Base-by-base conservation (phyloP, 257 asterid species). In the Jasminum sambac region DNA sequence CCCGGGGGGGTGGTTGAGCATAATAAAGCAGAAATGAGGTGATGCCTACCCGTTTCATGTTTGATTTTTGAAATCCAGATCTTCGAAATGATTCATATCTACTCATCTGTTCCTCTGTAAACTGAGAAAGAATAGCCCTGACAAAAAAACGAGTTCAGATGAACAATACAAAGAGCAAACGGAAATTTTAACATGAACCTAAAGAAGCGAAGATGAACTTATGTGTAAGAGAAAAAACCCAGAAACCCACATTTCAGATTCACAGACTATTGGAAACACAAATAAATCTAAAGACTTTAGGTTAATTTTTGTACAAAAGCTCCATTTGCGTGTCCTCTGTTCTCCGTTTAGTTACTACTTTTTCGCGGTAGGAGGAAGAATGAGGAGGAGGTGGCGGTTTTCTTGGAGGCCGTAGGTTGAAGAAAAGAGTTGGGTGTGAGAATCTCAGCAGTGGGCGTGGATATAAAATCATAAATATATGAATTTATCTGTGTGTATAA, bases 81-180 rank as follows among this genome's bases (percentile, higher is more conserved):
- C 98, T 84, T 75, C 97, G 79, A 80, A 89, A 87, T 21, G 90
- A 94, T 74, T 93, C 97, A 67, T 93, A 90, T 75, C 98, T 83
- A 79, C 89, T 89, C 96, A 89, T 91, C 77, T 89, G 96, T 65
- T 84, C 97, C 79, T 71, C 94, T 0, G 99, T 88, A 74, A 89
- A 95, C 62, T 84, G 96, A 57, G 92, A 80, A 65, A 95, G 79
- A 74, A 95, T 82, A 72, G 80, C 78, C 87, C 98, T 92, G 83
- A 39, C 67, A 61, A 72, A 70, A 55, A 19, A 76, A 21, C 19
- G 23, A 67, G 63, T 75, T 63, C 25, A 74, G 73, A 73, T 69
- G 40, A 64, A 46, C 44, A 76, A 44, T 42, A 63, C 72, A 58
- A 36, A 37, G 4, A 30, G 69, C 14, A 26, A 60, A 38, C 34